phyloP scores from a whole-genome alignment of 1,139 yeast species.

The Taphrina pruni region DNA sequence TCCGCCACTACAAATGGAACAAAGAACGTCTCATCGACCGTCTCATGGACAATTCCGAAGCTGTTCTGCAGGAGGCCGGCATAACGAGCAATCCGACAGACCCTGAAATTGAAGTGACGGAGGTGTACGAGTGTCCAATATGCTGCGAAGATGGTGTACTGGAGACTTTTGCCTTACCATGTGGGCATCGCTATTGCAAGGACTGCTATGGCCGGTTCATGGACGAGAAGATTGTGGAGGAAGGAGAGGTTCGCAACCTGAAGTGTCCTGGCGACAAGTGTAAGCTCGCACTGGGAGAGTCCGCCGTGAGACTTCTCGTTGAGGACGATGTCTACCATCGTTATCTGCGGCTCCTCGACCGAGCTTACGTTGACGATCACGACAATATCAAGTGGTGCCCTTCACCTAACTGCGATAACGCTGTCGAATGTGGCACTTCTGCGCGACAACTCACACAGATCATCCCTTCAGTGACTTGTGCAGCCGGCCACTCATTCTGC shows the following conservation, averaged over 20 bases:
- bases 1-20: constrained; percentile 74
- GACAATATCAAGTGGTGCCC: constrained; percentile 78
- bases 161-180: constrained; percentile 62
- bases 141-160: constrained; percentile 67
- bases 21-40: constrained; percentile 71
- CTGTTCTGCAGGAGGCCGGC: constrained; percentile 60
- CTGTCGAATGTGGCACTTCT: constrained; percentile 59
- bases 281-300: constrained; percentile 50
- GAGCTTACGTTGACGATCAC: constrained; percentile 61
- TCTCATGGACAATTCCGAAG: constrained; percentile 63
- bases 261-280: constrained; percentile 67
- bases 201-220: constrained; percentile 71
- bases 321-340: constrained; percentile 45
- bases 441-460: constrained; percentile 53
- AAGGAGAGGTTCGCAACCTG: constrained; percentile 58
- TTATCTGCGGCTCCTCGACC: constrained; percentile 50
- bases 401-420: constrained; percentile 74
- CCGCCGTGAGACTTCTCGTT: constrained; percentile 54
- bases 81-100: constrained; percentile 49
- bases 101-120: constrained; percentile 46
- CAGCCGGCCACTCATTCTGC: constrained; percentile 74
- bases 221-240: constrained; percentile 59
- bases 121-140: constrained; percentile 62
- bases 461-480: constrained; percentile 73
- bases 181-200: constrained; percentile 73